A percentile compares a stretch with the other conserved stretches of the same genome.
Conservation (phyloP, 1,284 basidiomycete species). For the Tetrapyrgos nigripes region DNA sequence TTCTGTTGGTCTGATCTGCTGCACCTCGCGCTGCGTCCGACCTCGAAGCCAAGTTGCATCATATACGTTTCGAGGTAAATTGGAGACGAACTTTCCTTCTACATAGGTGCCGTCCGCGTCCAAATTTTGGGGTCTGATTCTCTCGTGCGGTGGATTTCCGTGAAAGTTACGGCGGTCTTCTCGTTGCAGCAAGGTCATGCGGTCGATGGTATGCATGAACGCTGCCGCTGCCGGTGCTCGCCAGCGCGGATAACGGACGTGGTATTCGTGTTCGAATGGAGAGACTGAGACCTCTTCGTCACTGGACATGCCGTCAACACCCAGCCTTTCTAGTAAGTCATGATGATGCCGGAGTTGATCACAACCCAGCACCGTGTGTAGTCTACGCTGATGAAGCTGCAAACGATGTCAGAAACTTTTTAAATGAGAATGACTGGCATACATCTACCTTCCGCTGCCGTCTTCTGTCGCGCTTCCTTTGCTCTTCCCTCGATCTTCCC, state of each 20-base stretch:
- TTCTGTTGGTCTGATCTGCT: not conserved
- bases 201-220: conserved; percentile 19
- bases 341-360: conserved; percentile 10
- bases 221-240: conserved; percentile 4
- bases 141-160: not conserved
- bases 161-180: not conserved
- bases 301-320: conserved; percentile 23
- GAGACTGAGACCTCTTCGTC: conserved; percentile 16
- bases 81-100: conserved; percentile 14
- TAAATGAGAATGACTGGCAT: not conserved
- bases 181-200: conserved; percentile 6
- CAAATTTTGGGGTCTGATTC: conserved; percentile 1
- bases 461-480: not conserved
- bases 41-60: conserved; percentile 5
- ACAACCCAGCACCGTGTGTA: not conserved
- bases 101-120: not conserved
- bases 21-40: not conserved
- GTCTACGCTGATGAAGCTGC: not conserved
- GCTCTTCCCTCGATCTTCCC: not conserved
- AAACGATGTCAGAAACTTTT: not conserved
- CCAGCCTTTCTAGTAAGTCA: conserved; percentile 16
- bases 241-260: conserved; percentile 15
- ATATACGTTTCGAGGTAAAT: conserved; percentile 17
- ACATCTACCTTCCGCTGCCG: not conserved
- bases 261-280: not conserved